Percentiles rank a stretch among this genome's conserved stretches.
Conservation (phyloP, 305 asterid genomes). For the Fraxinus ornus region DNA sequence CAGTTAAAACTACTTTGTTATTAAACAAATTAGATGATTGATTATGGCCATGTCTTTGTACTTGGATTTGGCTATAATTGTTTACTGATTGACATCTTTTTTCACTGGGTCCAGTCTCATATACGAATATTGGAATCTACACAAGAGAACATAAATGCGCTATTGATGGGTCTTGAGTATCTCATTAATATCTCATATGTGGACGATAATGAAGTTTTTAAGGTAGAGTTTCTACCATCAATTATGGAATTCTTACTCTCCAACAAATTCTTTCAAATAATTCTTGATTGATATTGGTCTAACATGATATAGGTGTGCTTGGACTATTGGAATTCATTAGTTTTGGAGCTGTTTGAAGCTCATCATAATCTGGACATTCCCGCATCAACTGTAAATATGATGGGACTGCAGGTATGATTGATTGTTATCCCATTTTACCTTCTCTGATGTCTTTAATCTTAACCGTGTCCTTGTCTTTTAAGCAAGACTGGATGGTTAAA, state of each 20-base stretch:
- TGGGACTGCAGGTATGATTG: conserved; percentile 80
- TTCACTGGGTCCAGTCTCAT: conserved; percentile 59
- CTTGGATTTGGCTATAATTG: conserved; percentile 7
- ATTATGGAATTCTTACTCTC: neutral
- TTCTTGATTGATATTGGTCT: neutral
- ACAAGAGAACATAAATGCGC: conserved; percentile 68
- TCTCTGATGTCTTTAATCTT: neutral
- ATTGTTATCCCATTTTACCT: neutral
- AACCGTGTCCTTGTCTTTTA: neutral
- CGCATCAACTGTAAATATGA: conserved; percentile 60
- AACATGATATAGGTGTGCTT: conserved; percentile 66
- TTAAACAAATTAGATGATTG: neutral
- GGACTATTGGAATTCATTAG: conserved; percentile 95
- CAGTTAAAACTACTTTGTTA: neutral
- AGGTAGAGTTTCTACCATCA: conserved; percentile 46
- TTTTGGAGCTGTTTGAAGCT: conserved; percentile 89
- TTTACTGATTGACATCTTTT: conserved; percentile 7
- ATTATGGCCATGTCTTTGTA: neutral
- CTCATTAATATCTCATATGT: conserved; percentile 87
- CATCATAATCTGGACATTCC: conserved; percentile 74
- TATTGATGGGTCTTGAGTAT: conserved; percentile 84
- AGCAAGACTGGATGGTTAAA: neutral
- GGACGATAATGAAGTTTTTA: conserved; percentile 97
- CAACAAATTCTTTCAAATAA: neutral
- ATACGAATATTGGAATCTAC: conserved; percentile 77